These are phyloP conservation scores for Clarireedia monteithiana DNA, from an alignment of 2,329 filamentous ascomycete species.

Conservation along the genomic window DNA sequence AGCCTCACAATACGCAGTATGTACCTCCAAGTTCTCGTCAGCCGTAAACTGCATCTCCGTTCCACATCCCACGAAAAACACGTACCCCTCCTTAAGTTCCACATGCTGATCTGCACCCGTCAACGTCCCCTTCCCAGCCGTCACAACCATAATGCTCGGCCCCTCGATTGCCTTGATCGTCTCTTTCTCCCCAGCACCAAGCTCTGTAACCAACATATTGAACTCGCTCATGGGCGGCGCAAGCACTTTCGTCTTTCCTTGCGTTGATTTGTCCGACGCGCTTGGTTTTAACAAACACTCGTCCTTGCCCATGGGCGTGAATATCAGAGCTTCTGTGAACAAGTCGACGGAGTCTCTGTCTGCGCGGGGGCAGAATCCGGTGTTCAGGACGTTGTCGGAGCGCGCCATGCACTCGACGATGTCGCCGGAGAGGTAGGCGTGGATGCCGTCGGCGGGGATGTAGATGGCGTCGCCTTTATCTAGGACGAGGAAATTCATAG, in stretches of 20 bases:
- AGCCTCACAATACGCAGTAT: slow-evolving; percentile 19
- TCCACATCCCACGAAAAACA: slow-evolving; percentile 51
- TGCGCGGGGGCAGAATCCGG: slow-evolving; percentile 62
- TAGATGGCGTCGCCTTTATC: slow-evolving; percentile 79
- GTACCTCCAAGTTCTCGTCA: slow-evolving; percentile 15
- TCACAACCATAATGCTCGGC: slow-evolving; percentile 56
- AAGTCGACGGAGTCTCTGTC: slow-evolving; percentile 57
- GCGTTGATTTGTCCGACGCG: slow-evolving; percentile 42
- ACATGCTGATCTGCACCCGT: slow-evolving; percentile 47
- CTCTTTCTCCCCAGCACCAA: slow-evolving; percentile 53
- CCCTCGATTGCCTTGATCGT: slow-evolving; percentile 46
- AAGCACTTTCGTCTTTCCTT: slow-evolving; percentile 56
- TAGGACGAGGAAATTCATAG: slow-evolving; percentile 67
- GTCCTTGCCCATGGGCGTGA: slow-evolving; percentile 49
- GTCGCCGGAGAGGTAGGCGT: slow-evolving; percentile 85
- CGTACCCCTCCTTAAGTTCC: slow-evolving; percentile 51
- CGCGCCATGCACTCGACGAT: slow-evolving; percentile 98
- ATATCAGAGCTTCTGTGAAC: slow-evolving; percentile 56
- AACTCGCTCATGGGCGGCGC: slow-evolving; percentile 66
- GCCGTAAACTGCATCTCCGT: slow-evolving; percentile 18
- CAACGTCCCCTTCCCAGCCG: slow-evolving; percentile 51
- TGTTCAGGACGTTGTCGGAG: slow-evolving; percentile 83
- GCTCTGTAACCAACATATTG: slow-evolving; percentile 52
- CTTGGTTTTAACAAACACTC: slow-evolving; percentile 47
- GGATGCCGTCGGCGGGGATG: slow-evolving; percentile 89